Conservation (phyloP, 2,329 filamentous ascomycete species). For the Zymoseptoria crescenta region DNA sequence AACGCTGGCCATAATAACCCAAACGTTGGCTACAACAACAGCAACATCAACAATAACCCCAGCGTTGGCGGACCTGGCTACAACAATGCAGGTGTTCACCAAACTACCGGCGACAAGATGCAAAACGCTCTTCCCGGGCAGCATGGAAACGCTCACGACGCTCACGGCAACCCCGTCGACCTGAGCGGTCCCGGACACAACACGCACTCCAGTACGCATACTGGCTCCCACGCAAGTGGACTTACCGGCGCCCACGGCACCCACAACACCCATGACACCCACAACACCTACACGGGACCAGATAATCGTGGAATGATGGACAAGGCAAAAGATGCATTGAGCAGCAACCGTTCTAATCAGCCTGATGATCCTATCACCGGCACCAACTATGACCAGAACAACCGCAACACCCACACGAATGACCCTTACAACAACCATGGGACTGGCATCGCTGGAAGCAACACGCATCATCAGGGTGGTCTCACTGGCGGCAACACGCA, state of each 20-base stretch:
- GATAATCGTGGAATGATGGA: slow-evolving; percentile 2
- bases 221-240: slow-evolving; percentile 2
- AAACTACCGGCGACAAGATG: slow-evolving; percentile 3
- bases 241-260: slow-evolving; percentile 2
- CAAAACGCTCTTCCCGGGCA: slow-evolving; percentile 5
- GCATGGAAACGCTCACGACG: slow-evolving; percentile 8
- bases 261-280: slow-evolving; percentile 2
- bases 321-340: slow-evolving; percentile 4
- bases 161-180: slow-evolving; percentile 6
- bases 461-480: not conserved
- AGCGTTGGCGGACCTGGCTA: slow-evolving; percentile 2
- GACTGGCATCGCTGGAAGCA: not conserved
- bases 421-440: not conserved
- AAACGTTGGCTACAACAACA: not conserved
- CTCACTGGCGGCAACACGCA: not conserved
- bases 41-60: not conserved
- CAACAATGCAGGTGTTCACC: slow-evolving; percentile 5
- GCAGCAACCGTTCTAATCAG: slow-evolving; percentile 5
- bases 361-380: slow-evolving; percentile 1
- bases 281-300: slow-evolving; percentile 8
- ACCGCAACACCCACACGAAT: slow-evolving; percentile 1
- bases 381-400: slow-evolving; percentile 2
- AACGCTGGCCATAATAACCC: slow-evolving; percentile 1
- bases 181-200: not conserved
- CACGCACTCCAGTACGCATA: not conserved